Conservation (phyloP, 2,329 filamentous ascomycete genomes). For the Scleromitrula shiraiana region DNA sequence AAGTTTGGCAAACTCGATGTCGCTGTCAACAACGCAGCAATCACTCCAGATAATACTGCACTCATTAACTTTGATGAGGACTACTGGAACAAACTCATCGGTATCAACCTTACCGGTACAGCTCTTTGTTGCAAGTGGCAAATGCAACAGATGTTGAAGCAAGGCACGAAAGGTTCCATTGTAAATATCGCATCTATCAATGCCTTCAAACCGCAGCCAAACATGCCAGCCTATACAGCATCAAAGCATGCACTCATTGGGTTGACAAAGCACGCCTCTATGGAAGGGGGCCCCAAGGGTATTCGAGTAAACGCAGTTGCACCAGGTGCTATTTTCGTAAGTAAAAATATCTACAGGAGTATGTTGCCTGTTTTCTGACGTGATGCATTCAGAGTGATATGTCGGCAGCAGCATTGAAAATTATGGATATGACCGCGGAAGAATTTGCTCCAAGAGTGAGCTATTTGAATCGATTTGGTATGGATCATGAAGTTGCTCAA, state of each 20-base stretch:
- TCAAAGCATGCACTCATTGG: slow-evolving; percentile 37
- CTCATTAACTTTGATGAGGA: slow-evolving; percentile 3
- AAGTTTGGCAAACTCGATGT: slow-evolving; percentile 45
- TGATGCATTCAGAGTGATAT: slow-evolving; percentile 31
- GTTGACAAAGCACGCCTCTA: slow-evolving; percentile 34
- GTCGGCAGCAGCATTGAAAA: slow-evolving; percentile 32
- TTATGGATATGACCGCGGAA: slow-evolving; percentile 36
- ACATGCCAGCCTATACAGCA: slow-evolving; percentile 22
- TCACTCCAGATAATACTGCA: slow-evolving; percentile 12
- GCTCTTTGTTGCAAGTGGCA: slow-evolving; percentile 7
- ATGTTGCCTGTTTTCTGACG: too few species aligned
- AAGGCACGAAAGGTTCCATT: slow-evolving; percentile 6
- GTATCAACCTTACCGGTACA: slow-evolving; percentile 5
- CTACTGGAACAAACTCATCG: slow-evolving; percentile 6
- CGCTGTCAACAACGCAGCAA: slow-evolving; percentile 43
- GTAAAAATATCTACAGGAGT: too few species aligned
- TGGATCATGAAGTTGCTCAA: slow-evolving; percentile 7
- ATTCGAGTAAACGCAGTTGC: slow-evolving; percentile 33
- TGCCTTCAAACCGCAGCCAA: slow-evolving; percentile 2
- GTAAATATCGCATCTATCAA: slow-evolving; percentile 8
- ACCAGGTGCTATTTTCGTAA: slow-evolving; percentile 28
- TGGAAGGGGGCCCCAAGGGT: slow-evolving; percentile 27
- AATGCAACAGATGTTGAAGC: slow-evolving; percentile 7
- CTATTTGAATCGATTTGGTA: slow-evolving; percentile 2
- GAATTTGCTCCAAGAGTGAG: slow-evolving; percentile 34